These are phyloP conservation scores for Aspergillus intermedius DNA, from an alignment of 2,329 filamentous ascomycete species.

Conservation along the genomic window DNA sequence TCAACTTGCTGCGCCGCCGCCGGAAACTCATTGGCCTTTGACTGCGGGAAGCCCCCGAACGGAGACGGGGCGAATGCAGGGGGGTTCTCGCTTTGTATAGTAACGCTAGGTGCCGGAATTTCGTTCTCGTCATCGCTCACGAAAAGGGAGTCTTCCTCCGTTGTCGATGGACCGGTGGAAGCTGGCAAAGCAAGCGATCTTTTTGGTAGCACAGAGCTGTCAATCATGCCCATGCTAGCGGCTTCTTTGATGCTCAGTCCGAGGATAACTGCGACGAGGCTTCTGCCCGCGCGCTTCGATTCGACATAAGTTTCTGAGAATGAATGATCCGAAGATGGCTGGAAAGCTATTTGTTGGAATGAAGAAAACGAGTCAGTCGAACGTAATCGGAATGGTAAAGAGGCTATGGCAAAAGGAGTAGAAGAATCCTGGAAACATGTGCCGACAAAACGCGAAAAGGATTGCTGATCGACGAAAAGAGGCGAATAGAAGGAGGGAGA, in stretches of 20 bases:
- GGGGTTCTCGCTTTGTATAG: conserved; percentile 6
- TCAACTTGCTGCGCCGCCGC: not conserved
- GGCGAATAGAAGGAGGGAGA: not conserved
- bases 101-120: conserved; percentile 16
- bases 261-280: conserved; percentile 51
- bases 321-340: conserved; percentile 44
- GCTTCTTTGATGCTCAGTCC: conserved; percentile 51
- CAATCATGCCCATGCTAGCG: conserved; percentile 43
- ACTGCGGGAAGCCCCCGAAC: conserved; percentile 13
- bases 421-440: not conserved
- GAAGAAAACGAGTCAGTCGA: conserved; percentile 13
- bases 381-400: not conserved
- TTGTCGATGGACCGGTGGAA: conserved; percentile 19
- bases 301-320: conserved; percentile 53
- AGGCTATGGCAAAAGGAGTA: not conserved
- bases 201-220: conserved; percentile 31
- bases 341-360: conserved; percentile 27
- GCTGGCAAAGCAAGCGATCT: conserved; percentile 16
- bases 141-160: conserved; percentile 33
- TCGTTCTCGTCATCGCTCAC: conserved; percentile 32
- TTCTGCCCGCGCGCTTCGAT: conserved; percentile 50
- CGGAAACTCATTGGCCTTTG: not conserved
- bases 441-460: not conserved
- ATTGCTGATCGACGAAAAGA: not conserved
- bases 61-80: conserved; percentile 10